Evolutionary conservation across 352 stramenopile genomes (phyloP), one percentile per base, ranked within the genome.

Genomic region (Globisporangium viniferum): DNA sequence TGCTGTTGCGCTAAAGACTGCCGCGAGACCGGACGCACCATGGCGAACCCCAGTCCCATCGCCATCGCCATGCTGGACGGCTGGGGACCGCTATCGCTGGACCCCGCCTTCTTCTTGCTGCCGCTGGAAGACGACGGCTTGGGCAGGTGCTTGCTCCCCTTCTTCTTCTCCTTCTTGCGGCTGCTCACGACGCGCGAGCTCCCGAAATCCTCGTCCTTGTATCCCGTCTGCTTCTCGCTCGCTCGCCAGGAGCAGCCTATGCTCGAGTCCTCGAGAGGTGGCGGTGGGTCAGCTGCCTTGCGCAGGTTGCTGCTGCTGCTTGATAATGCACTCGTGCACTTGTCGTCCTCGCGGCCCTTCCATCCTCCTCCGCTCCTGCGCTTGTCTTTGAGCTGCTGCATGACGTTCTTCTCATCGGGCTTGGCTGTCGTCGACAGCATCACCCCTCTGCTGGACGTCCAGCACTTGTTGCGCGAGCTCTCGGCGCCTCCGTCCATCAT

Each of bases 1-100:
- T 70, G 73, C 60, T 79, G 72, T 29, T 84, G 72, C 2, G 72
- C 33, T 63, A 84, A 55, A 15, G 71, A 69, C 53, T 88, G 79
- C 22, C 75, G 72, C 31, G 79, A 88, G 18, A 88, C 71, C 0
- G 79, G 77, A 51, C 77, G 77, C 10, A 85, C 75, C 68, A 73
- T 68, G 18, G 68, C 79, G 33, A 82, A 74, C 0, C 73, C 65
- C 3, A 78, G 46, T 35, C 69, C 65, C 31, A 57, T 56, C 41
- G 64, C 49, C 18, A 76, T 49, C 6, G 69, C 69, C 53, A 73
- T 67, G 24, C 67, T 56, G 0, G 62, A 63, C 2, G 66, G 33
- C 46, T 66, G 66, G 6, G 48, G 54, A 22, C 56, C 60, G 20
- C 39, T 33, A 27, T 72, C 66, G 33, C 31, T 54, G 51, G 20